Base-by-base conservation (phyloP, 768 basidiomycete genomes). In the Cystobasidium onofrii region DNA sequence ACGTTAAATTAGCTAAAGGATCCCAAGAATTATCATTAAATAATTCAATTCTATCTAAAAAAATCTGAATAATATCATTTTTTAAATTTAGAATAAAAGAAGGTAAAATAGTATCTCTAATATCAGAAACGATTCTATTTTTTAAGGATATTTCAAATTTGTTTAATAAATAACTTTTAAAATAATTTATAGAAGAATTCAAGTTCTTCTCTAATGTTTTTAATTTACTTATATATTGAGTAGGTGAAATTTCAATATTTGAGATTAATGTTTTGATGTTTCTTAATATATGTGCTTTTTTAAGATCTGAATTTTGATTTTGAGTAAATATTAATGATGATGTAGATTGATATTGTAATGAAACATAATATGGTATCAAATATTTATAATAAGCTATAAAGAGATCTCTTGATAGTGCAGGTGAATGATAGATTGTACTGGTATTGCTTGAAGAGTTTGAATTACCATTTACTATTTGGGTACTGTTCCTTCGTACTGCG, bases 41-140 rank as follows among this genome's bases (percentile, higher is more conserved):
- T 25, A 97, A 88, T 80, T 95, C 93, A 55, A 90, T 84, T 83
- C 95, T 94, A 82, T 99, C 94, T 0, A 90, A 88, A 91, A 95
- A 99, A 20, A 94, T 88, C 76, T 91, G 89, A 0, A 91, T 91
- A 84, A 96, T 87, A 81, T 95, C 94, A 91, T 91, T 94, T 73
- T 91, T 89, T 43, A 76, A 44, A 41, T 69, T 77, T 34, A 96
- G 86, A 75, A 89, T 86, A 92, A 92, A 97, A 78, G 90, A 89
- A 0, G 90, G 86, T 70, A 86, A 86, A 4, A 93, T 91, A 0
- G 88, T 89, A 67, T 90, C 87, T 65, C 85, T 84, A 94, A 98
- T 97, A 15, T 83, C 85, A 0, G 75, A 80, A 78, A 95, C 91
- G 75, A 95, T 87, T 3, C 83, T 84, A 33, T 84, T 84, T 7